Conservation (phyloP, 2,329 filamentous ascomycete genomes). For the Onygena corvina region DNA sequence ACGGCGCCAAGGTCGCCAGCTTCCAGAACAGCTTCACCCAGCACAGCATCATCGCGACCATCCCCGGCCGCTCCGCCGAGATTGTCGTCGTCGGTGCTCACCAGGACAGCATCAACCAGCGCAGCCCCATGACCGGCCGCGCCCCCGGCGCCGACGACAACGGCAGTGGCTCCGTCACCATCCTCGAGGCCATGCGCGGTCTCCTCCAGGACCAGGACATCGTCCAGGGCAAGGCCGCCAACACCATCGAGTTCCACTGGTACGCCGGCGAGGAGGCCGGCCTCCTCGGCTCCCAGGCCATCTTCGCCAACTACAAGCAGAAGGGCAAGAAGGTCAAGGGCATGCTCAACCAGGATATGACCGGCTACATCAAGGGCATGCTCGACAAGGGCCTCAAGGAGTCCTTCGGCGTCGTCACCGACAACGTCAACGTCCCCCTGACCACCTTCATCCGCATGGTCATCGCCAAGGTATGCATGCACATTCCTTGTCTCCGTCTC, state of each 20-base stretch:
- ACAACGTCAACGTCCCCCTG: slow-evolving; percentile 71
- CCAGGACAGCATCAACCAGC: slow-evolving; percentile 77
- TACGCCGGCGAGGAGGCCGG: slow-evolving; percentile 86
- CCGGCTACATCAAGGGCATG: slow-evolving; percentile 65
- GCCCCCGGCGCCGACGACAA: slow-evolving; percentile 92
- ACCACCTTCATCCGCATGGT: slow-evolving; percentile 86
- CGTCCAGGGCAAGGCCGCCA: slow-evolving; percentile 57
- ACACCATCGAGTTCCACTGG: slow-evolving; percentile 95
- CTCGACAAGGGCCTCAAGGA: slow-evolving; percentile 58
- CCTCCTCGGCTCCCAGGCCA: slow-evolving; percentile 73
- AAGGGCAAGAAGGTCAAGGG: slow-evolving; percentile 67
- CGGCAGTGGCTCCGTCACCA: slow-evolving; percentile 84
- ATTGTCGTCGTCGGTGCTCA: slow-evolving; percentile 85
- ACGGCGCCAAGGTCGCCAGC: slow-evolving; percentile 55
- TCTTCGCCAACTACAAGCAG: slow-evolving; percentile 72
- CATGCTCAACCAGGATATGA: slow-evolving; percentile 99
- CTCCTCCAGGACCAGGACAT: slow-evolving; percentile 63
- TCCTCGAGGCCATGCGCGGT: slow-evolving; percentile 78
- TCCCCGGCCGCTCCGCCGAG: slow-evolving; percentile 72
- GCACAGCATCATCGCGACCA: slow-evolving; percentile 79
- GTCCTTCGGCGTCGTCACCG: slow-evolving; percentile 82
- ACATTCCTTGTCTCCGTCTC: not conserved
- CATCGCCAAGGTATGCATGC: slow-evolving; percentile 50
- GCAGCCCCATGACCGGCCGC: slow-evolving; percentile 62
- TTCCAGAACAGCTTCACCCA: slow-evolving; percentile 84